Conservation (phyloP, 495 filamentous ascomycete species). For the Daldinia grandis region DNA sequence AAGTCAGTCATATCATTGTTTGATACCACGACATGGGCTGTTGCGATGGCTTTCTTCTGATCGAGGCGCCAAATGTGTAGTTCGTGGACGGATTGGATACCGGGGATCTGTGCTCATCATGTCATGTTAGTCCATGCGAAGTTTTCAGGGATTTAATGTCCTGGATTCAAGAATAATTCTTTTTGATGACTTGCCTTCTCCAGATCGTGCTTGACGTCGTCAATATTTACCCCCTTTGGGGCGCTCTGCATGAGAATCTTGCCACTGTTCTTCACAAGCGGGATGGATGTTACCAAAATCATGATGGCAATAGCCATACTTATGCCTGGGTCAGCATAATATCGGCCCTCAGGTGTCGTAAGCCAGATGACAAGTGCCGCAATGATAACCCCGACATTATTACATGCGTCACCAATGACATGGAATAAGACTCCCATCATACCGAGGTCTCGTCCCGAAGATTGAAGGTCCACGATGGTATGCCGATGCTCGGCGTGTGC, state of each 20-base stretch:
- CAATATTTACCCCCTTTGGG: constrained; percentile 75
- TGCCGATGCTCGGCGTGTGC: constrained; percentile 70
- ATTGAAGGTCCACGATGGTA: constrained; percentile 36
- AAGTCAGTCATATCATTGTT: constrained; percentile 67
- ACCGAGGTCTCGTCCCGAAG: constrained; percentile 71
- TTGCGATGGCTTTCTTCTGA: constrained; percentile 87
- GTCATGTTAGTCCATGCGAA: neutral
- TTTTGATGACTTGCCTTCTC: constrained; percentile 55
- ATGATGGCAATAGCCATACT: constrained; percentile 87
- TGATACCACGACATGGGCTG: constrained; percentile 83
- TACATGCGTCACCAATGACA: constrained; percentile 88
- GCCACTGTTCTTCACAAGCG: constrained; percentile 87
- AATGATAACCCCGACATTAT: constrained; percentile 90
- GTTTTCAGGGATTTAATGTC: neutral
- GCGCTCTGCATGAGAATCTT: constrained; percentile 89
- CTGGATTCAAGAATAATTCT: neutral
- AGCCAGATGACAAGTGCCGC: constrained; percentile 89
- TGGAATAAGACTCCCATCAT: constrained; percentile 94
- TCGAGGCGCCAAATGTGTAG: constrained; percentile 94
- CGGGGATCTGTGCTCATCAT: constrained; percentile 63
- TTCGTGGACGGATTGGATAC: constrained; percentile 85
- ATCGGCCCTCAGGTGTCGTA: constrained; percentile 58
- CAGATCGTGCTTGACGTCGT: constrained; percentile 90
- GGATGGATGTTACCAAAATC: constrained; percentile 85
- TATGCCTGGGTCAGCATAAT: constrained; percentile 84